Evolutionary conservation across 176 grass and related monocot species (phyloP).

Genomic region (Lolium perenne): DNA sequence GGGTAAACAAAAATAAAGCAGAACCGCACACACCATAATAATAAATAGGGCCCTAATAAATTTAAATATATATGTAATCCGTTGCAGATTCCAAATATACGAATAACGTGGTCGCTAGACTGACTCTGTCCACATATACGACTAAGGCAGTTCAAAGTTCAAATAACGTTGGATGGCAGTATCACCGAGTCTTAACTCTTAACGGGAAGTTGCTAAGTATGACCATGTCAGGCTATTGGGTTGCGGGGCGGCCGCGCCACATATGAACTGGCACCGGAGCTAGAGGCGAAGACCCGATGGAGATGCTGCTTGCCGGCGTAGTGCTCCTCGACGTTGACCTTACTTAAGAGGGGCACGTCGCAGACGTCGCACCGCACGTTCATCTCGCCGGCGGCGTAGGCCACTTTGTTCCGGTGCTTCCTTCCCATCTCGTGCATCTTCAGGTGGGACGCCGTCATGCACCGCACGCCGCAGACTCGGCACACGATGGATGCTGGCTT

Average conservation of each 20-base stretch:
- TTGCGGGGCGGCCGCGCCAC: not conserved
- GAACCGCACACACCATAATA: too few species aligned
- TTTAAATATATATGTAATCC: too few species aligned
- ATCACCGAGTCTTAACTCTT: not conserved
- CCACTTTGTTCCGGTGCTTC: slow-evolving; percentile 51
- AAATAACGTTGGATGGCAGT: not conserved
- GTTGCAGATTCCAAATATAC: too few species aligned
- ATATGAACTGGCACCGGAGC: not conserved
- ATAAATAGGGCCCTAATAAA: too few species aligned
- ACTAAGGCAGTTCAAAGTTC: not conserved
- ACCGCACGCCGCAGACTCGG: slow-evolving; percentile 41
- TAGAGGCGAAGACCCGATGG: not conserved
- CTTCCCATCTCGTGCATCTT: slow-evolving; percentile 47
- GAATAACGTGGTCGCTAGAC: not conserved
- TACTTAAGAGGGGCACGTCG: slow-evolving; percentile 43
- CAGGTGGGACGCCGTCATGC: slow-evolving; percentile 44
- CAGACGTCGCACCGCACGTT: slow-evolving; percentile 47
- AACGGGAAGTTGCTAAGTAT: not conserved
- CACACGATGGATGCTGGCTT: not conserved
- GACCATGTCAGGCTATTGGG: slow-evolving; percentile 32
- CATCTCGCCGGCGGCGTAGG: slow-evolving; percentile 39
- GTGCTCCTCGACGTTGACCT: slow-evolving; percentile 52
- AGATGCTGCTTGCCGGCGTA: slow-evolving; percentile 42
- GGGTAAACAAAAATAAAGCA: too few species aligned
- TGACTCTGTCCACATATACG: not conserved